A percentile compares a stretch with the other conserved stretches of the same genome.
Conservation (phyloP, 1,139 yeast species). For the Debaryomycetaceae sp. region DNA sequence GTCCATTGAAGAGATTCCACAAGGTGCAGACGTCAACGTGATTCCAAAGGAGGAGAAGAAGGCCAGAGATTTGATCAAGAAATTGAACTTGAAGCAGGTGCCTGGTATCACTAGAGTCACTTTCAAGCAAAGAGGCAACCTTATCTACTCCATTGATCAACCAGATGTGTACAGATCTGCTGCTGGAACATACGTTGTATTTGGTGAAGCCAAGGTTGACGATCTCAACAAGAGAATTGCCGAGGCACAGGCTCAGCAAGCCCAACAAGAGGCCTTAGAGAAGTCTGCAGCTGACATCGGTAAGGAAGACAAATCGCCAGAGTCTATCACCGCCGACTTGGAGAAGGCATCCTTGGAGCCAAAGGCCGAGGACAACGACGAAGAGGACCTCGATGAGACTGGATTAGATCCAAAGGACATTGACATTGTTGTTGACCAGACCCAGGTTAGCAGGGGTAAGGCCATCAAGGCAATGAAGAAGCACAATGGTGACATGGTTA, state of each 20-base stretch:
- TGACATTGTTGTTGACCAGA: constrained; percentile 82
- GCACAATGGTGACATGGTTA: constrained; percentile 92
- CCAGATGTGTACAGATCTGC: constrained; percentile 96
- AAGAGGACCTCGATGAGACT: constrained; percentile 69
- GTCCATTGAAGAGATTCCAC: constrained; percentile 70
- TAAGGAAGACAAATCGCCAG: constrained; percentile 56
- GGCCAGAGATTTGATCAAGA: constrained; percentile 88
- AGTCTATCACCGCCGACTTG: constrained; percentile 86
- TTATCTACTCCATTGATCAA: constrained; percentile 84
- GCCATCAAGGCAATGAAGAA: constrained; percentile 88
- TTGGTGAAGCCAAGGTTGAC: constrained; percentile 97
- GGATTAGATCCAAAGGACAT: constrained; percentile 80
- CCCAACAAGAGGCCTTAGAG: constrained; percentile 62
- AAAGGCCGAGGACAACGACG: constrained; percentile 54
- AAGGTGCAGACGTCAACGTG: constrained; percentile 83
- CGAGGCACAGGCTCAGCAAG: constrained; percentile 50
- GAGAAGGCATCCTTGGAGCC: constrained; percentile 68
- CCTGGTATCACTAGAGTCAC: constrained; percentile 95
- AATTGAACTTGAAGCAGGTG: constrained; percentile 87
- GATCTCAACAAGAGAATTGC: constrained; percentile 80
- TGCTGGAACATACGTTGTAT: constrained; percentile 93
- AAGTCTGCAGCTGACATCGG: constrained; percentile 45
- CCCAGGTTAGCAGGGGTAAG: constrained; percentile 82
- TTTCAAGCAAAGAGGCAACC: constrained; percentile 91
- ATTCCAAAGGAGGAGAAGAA: constrained; percentile 91